Evolutionary conservation across 805 yeast genomes (phyloP).

Genomic region (Yarrowia divulgata): DNA sequence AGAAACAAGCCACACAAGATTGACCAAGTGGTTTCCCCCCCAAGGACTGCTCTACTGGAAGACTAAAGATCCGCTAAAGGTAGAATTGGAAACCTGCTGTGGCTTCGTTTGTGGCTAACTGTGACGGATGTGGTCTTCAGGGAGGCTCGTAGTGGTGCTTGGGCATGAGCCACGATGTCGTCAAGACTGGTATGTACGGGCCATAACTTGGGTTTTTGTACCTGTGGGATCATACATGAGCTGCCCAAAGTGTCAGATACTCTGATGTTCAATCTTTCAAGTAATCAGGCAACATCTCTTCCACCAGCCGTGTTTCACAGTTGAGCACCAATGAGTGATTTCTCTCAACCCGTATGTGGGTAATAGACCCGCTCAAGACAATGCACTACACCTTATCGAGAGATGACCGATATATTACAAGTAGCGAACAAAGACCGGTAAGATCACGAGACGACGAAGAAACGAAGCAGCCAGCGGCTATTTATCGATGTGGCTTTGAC

Average conservation of each 20-base stretch:
- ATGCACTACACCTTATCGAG: too few relatives aligned
- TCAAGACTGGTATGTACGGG: too few relatives aligned
- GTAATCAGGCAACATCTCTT: too few relatives aligned
- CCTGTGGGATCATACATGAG: background rate
- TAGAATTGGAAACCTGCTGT: constrained; percentile 2
- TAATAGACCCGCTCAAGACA: constrained; percentile 2
- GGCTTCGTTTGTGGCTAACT: constrained; percentile 11
- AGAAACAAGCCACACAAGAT: constrained; percentile 2
- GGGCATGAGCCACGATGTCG: too few relatives aligned
- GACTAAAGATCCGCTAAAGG: background rate
- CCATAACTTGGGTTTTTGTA: background rate
- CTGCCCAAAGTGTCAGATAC: too few relatives aligned
- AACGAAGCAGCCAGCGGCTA: background rate
- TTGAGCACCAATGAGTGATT: background rate
- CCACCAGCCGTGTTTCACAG: background rate
- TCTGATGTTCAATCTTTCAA: too few relatives aligned
- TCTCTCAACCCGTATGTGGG: background rate
- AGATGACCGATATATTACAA: background rate
- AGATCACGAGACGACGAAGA: background rate
- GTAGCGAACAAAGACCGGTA: background rate
- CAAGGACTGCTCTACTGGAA: too few relatives aligned
- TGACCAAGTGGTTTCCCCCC: background rate
- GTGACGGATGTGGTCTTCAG: too few relatives aligned
- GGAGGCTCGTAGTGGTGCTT: too few relatives aligned
- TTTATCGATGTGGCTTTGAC: constrained; percentile 1